Base-by-base conservation (phyloP, 176 grass and related monocot genomes). In the Aechmea fasciata region DNA sequence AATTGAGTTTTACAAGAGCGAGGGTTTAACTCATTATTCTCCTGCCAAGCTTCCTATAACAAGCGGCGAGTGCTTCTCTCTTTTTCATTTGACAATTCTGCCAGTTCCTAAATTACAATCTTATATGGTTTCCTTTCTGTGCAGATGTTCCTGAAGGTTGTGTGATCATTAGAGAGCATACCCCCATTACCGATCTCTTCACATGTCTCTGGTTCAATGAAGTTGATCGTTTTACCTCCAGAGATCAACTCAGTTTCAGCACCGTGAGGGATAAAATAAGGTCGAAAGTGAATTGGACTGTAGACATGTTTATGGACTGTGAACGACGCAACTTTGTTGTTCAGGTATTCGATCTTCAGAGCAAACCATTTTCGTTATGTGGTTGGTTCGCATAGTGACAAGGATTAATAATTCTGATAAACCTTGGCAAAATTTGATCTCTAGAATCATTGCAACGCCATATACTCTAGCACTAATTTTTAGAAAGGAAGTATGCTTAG, bases 91-190 rank as follows among this genome's bases (percentile, higher is more conserved):
- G 41, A 1, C 6, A 49, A 48, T 25, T 19, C 49, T 73, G 52
- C 9, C 7, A 20, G 15, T 15, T 22, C 20, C 65, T 67, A 47
- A 49, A 67, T 8, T 48, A 10, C 10, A 47, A 33, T n/a, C 33
- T 13, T 47, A 14, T 67, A n/a, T 11, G 41, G 15, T n/a, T 47
- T 48, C 18, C 12, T 4, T 9, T 10, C 41, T 41, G 15, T 13
- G 72, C 86, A 96, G 92, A 96, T 79, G 92, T 96, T 69, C 93
- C 93, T n/a, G 94, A 99, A 79, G 89, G 94, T 51, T 99, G 89
- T 77, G 94, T 99, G 48, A 93, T 99, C 72, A 87, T 97, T 52
- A 92, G 67, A 80, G 89, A 97, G 76, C 83, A 97, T 79, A 83
- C 87, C 12, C 84, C 84, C 47, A 90, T 99, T 57, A 99, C 89